Evolutionary conservation across 768 basidiomycete genomes (phyloP).

Genomic region (Xerocomus brunneocitrinus): DNA sequence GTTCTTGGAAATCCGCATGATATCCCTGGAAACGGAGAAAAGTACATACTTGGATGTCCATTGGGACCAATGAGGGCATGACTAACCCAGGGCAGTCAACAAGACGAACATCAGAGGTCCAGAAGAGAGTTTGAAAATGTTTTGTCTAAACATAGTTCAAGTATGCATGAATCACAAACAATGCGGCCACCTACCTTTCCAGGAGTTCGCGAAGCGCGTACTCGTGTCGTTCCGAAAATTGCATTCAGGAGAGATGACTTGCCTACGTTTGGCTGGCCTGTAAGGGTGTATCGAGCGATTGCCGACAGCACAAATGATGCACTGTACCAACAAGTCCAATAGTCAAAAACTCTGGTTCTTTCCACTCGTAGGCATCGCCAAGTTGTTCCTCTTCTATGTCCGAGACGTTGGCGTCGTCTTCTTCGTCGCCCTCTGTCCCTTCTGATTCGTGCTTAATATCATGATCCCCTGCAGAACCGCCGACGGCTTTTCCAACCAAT

Average conservation of each 20-base stretch:
- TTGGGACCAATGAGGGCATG: conserved; percentile 76
- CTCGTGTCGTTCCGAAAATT: conserved; percentile 72
- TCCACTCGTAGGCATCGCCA: conserved; percentile 16
- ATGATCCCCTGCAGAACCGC: conserved; percentile 32
- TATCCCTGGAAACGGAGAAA: background rate
- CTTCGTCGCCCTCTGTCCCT: conserved; percentile 21
- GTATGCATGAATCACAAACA: background rate
- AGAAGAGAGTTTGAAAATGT: conserved; percentile 92
- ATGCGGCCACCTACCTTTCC: conserved; percentile 56
- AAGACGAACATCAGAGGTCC: conserved; percentile 79
- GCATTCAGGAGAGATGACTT: conserved; percentile 93
- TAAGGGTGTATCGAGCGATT: background rate
- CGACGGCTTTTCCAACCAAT: conserved; percentile 43
- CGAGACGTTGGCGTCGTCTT: conserved; percentile 4
- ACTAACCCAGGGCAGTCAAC: conserved; percentile 96
- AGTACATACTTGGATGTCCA: conserved; percentile 69
- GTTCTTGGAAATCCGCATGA: background rate
- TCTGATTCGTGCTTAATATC: background rate
- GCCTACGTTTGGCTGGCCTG: conserved; percentile 93
- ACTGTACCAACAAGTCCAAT: conserved; percentile 71
- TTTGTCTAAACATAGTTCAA: conserved; percentile 57
- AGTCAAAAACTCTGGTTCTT: conserved; percentile 61
- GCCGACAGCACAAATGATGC: background rate
- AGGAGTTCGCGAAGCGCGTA: conserved; percentile 79
- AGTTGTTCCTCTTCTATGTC: conserved; percentile 15